Conservation (phyloP, 805 yeast species). For the Diddensiella santjacobensis region DNA sequence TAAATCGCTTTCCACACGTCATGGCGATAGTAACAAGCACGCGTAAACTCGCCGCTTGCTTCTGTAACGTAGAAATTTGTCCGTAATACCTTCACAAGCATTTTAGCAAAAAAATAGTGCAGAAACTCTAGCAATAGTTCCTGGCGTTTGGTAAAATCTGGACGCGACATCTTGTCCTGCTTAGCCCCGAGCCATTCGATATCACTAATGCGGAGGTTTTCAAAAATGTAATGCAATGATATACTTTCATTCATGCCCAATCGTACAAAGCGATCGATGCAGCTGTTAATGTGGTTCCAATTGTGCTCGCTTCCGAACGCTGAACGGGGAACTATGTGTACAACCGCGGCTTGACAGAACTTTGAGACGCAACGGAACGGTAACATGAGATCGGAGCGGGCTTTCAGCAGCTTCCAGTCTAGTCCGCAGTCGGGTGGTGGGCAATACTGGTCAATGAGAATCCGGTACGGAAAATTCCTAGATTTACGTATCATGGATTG, state of each 20-base stretch:
- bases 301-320: constrained; percentile 53
- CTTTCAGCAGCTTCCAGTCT: too few relatives aligned
- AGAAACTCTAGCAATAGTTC: constrained; percentile 42
- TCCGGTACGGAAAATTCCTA: constrained; percentile 6
- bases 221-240: constrained; percentile 32
- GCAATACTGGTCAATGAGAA: constrained; percentile 7
- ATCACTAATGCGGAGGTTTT: constrained; percentile 40
- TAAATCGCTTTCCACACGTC: constrained; percentile 49
- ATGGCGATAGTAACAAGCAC: constrained; percentile 52
- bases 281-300: constrained; percentile 38
- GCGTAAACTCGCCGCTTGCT: constrained; percentile 38
- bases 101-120: constrained; percentile 52
- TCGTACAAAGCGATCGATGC: constrained; percentile 39
- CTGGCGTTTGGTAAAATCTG: constrained; percentile 41
- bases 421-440: background rate
- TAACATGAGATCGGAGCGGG: background rate
- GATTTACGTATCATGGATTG: constrained; percentile 1
- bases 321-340: constrained; percentile 47
- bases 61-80: constrained; percentile 69
- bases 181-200: constrained; percentile 54
- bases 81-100: constrained; percentile 46
- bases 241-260: constrained; percentile 39
- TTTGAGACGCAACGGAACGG: constrained; percentile 8
- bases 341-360: constrained; percentile 33
- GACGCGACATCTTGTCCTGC: constrained; percentile 33